Conservation (phyloP, 305 asterid species). For the Fraxinus ornus region DNA sequence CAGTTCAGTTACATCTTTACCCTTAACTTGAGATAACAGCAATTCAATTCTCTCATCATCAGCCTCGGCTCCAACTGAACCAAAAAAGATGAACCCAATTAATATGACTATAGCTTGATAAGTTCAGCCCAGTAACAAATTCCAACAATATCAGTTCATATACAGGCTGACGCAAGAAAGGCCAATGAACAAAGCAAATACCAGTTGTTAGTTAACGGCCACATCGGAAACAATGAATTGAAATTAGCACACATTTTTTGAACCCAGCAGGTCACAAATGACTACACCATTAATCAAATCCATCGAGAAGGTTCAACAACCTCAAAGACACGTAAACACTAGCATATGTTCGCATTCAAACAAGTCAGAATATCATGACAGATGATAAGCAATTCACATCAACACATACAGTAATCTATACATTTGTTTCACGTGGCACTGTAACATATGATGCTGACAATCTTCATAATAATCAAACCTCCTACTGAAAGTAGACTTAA, state of each 20-base stretch:
- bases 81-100: background rate
- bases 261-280: background rate
- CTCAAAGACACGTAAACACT: background rate
- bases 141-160: background rate
- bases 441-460: background rate
- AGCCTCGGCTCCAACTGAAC: constrained; percentile 53
- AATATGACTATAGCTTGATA: background rate
- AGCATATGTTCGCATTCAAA: background rate
- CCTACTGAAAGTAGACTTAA: background rate
- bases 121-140: background rate
- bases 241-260: background rate
- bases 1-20: constrained; percentile 60
- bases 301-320: background rate
- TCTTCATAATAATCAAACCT: background rate
- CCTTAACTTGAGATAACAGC: constrained; percentile 53
- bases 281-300: background rate
- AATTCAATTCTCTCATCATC: constrained; percentile 47
- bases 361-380: background rate
- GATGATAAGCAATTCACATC: background rate
- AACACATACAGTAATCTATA: background rate
- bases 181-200: background rate
- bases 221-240: background rate
- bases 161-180: background rate
- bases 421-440: background rate
- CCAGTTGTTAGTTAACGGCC: background rate